Evolutionary conservation across 768 basidiomycete species (phyloP), one percentile per base, ranked within the genome.

Genomic region (Fomitopsis serialis): DNA sequence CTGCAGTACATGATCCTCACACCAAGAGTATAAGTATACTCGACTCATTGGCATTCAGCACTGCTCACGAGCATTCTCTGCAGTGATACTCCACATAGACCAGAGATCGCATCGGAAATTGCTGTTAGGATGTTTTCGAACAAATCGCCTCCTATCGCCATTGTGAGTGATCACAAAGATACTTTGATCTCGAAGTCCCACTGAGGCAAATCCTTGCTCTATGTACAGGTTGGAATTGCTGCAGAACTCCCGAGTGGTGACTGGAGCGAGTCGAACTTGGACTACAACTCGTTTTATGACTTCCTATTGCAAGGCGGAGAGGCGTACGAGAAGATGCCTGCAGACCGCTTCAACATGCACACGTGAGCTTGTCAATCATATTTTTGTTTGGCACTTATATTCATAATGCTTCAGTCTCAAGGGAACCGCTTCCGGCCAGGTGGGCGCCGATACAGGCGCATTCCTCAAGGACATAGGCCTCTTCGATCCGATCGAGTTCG

Each of bases 401-500:
- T 37, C 35, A 32, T 40, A 22, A 13, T 5, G 19, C 19, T 32
- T 11, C 29, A 49, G 35, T 4, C 21, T 22, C 7, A 8, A 27
- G 19, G 48, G 57, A 2, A 34, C 21, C 12, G 50, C 37, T 11
- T 10, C 52, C 17, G 52, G 53, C 23, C 45, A 58, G 23, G 34
- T 72, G 45, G 48, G 61, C n/a, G 55, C 66, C 7, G 59, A 67
- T 13, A 56, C 56, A 7, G 74, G 71, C 4, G 58, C 68, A 13
- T 76, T 76, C 47, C 60, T 75, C 22, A 76, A 76, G 57, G 58
- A 72, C 29, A 57, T 69, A 4, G 50, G 63, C 23, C 48, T 57
- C 13, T 72, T 76, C 48, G 74, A 76, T 55, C 60, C 68, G 48
- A 54, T 70, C n/a, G 73, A 74, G 50, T 74, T 75, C 40, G 74